These are phyloP conservation scores for Aspergillus sclerotioniger DNA, from an alignment of 495 filamentous ascomycete genomes.

Conservation along the genomic window DNA sequence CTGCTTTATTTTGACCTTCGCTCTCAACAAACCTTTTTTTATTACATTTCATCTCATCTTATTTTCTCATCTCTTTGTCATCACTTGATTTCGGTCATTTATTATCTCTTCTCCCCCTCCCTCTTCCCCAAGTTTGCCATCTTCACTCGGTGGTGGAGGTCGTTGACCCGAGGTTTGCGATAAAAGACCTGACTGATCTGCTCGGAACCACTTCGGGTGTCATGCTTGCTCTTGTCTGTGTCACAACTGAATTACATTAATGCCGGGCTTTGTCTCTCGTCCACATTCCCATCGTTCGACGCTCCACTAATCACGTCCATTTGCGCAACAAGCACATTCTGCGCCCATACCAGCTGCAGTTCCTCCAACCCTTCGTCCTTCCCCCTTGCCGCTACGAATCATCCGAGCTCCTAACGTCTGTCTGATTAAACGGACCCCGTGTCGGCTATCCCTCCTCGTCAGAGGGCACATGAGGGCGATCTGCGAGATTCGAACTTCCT, in stretches of 20 bases:
- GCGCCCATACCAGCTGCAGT: constrained; percentile 29
- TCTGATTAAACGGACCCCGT: constrained; percentile 21
- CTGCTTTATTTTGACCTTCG: constrained; percentile 9
- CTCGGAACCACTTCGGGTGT: constrained; percentile 28
- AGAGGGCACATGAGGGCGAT: constrained; percentile 44
- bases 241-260: constrained; percentile 45
- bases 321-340: constrained; percentile 44
- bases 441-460: constrained; percentile 22
- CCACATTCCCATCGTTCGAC: constrained; percentile 41
- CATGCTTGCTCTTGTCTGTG: constrained; percentile 44
- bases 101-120: constrained; percentile 17
- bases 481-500: constrained; percentile 46
- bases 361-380: constrained; percentile 26
- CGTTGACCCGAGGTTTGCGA: constrained; percentile 13
- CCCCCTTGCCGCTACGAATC: constrained; percentile 43
- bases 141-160: constrained; percentile 9
- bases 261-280: constrained; percentile 43
- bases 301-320: constrained; percentile 38
- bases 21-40: constrained; percentile 14
- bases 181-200: constrained; percentile 19
- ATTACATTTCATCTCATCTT: neutral
- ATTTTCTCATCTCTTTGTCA: constrained; percentile 5
- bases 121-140: constrained; percentile 12
- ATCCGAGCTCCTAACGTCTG: constrained; percentile 32
- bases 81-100: constrained; percentile 13